Evolutionary conservation across 352 stramenopile species (phyloP).

Genomic region (Pythium diclinum): DNA sequence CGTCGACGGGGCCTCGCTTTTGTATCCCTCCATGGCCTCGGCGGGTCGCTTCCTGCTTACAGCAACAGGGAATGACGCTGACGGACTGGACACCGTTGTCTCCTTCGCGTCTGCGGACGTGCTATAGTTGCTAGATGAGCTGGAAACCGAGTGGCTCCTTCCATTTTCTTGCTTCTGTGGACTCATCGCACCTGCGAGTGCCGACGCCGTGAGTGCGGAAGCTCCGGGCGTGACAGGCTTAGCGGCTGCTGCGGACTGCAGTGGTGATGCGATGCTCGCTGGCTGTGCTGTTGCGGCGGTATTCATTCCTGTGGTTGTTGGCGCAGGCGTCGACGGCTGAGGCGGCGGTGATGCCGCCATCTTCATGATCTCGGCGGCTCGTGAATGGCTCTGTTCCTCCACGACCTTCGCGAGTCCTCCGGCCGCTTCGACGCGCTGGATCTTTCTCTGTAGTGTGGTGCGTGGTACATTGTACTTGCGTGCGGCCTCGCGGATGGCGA

Average conservation of each 20-base stretch:
- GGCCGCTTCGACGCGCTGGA: constrained; percentile 27
- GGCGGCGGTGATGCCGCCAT: constrained; percentile 12
- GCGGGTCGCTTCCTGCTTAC: constrained; percentile 45
- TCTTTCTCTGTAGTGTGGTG: constrained; percentile 75
- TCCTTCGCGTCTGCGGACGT: neutral
- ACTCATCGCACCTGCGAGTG: neutral
- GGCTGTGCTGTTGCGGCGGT: neutral
- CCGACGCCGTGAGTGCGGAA: neutral
- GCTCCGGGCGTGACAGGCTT: constrained; percentile 5
- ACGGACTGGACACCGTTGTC: constrained; percentile 1
- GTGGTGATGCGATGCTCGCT: neutral
- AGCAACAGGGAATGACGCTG: neutral
- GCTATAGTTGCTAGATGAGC: constrained; percentile 9
- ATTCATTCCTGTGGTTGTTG: neutral
- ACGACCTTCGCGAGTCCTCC: constrained; percentile 10
- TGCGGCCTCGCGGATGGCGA: constrained; percentile 72
- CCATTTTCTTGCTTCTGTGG: neutral
- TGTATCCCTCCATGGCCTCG: constrained; percentile 31
- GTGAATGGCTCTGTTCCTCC: constrained; percentile 18
- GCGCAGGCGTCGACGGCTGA: neutral
- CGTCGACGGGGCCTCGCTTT: neutral
- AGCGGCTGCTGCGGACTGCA: neutral
- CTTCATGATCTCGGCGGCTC: constrained; percentile 14
- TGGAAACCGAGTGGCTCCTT: constrained; percentile 11
- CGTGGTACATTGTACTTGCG: constrained; percentile 65